Conservation (phyloP, 2,329 filamentous ascomycete genomes). For the Calonectria crousiana region DNA sequence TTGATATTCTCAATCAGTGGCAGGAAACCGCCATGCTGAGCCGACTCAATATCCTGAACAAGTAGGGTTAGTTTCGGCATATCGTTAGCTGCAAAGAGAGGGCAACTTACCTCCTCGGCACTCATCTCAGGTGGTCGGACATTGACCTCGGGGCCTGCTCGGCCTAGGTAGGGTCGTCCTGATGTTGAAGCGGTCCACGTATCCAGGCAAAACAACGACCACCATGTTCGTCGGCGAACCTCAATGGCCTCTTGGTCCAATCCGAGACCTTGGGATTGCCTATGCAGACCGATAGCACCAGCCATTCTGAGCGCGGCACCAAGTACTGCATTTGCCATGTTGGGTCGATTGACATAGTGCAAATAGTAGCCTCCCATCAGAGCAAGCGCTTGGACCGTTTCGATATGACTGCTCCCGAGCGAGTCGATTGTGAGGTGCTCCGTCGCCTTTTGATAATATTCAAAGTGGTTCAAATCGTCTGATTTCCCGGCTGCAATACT, state of each 20-base stretch:
- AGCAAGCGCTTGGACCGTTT: constrained; percentile 77
- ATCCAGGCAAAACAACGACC: constrained; percentile 80
- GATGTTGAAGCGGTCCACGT: constrained; percentile 80
- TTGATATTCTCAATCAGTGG: constrained; percentile 81
- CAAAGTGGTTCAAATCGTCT: constrained; percentile 75
- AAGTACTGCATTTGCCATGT: constrained; percentile 80
- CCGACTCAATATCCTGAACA: constrained; percentile 57
- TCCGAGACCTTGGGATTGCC: constrained; percentile 56
- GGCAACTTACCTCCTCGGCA: constrained; percentile 51
- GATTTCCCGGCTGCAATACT: constrained; percentile 76
- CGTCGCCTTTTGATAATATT: constrained; percentile 77
- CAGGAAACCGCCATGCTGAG: constrained; percentile 73
- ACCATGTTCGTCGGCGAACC: constrained; percentile 77
- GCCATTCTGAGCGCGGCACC: constrained; percentile 80
- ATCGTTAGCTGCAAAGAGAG: neutral
- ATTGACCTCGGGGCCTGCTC: constrained; percentile 76
- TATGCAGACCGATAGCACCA: constrained; percentile 76
- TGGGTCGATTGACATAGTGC: constrained; percentile 81
- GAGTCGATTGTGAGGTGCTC: constrained; percentile 75
- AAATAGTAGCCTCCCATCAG: constrained; percentile 82
- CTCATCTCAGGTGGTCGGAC: constrained; percentile 71
- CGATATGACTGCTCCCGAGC: constrained; percentile 69
- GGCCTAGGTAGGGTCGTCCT: constrained; percentile 76
- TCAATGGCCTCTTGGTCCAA: constrained; percentile 52
- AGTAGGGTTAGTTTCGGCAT: neutral